Base-by-base conservation (phyloP, 441 rosid species). In the Heliophila coronopifolia region DNA sequence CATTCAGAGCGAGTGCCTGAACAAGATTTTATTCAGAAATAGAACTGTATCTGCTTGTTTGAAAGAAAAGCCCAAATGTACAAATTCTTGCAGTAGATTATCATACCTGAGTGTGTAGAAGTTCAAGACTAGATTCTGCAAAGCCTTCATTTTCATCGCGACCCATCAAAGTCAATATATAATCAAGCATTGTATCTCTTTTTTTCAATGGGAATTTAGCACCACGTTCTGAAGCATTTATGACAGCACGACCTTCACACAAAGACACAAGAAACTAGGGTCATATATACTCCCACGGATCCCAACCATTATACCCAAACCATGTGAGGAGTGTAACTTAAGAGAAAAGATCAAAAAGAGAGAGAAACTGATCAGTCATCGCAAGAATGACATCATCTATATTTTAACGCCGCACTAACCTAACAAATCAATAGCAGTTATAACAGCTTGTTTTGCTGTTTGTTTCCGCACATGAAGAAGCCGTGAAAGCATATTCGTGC, bases 401-500 rank as follows among this genome's bases (percentile, higher is more conserved):
- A 20, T 28, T 10, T 24, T 14, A 27, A 9, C 17, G 15, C 30
- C 4, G 34, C 48, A 69, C 84, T 59, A 64, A 93, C 99, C 99
- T 76, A 93, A 82, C 61, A 88, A 81, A 72, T 89, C 88, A 63
- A 93, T 93, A 54, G 99, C 99, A 55, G 96, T 88, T 59, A 93
- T 93, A 57, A 93, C 97, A 55, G 99, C 99, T 75, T 89, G 96
- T 74, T 88, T 93, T 65, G 99, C 96, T 45, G 92, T 81, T 51
- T 84, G 95, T 49, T 83, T 79, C 35, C 88, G 80, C 50, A 92
- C 99, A 71, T 92, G 92, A 76, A 92, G 97, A 77, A 92, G 95
- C 60, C 91, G 71, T 44, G 99, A 89, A 71, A 89, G 96, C 99
- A 93, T 89, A 72, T 93, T 93, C 26, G 99, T 93, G 46, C 99